Evolutionary conservation across 768 basidiomycete genomes (phyloP).

Genomic region (Collybia sordida): DNA sequence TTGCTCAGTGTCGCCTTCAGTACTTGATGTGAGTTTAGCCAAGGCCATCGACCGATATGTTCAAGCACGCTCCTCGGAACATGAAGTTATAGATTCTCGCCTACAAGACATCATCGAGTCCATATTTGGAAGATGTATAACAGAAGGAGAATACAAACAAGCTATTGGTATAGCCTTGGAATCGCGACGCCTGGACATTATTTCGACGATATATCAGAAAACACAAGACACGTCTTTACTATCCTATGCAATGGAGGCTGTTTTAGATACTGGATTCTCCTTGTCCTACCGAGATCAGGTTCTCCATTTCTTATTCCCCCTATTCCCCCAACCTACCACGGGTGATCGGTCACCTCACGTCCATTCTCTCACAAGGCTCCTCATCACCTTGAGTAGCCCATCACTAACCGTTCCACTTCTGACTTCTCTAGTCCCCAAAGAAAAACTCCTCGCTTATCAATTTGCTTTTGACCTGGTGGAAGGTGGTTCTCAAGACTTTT

Average conservation of each 20-base stretch:
- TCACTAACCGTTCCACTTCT: constrained; percentile 75
- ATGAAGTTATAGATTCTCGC: constrained; percentile 73
- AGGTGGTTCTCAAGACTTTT: constrained; percentile 90
- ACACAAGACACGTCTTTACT: constrained; percentile 78
- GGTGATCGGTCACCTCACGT: constrained; percentile 76
- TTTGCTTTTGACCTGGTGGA: constrained; percentile 95
- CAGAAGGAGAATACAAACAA: constrained; percentile 92
- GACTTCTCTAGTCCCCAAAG: constrained; percentile 64
- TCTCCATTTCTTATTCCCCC: constrained; percentile 74
- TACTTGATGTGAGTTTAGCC: constrained; percentile 45
- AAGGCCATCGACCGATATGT: constrained; percentile 97
- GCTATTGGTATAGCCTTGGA: constrained; percentile 96
- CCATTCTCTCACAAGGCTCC: constrained; percentile 81
- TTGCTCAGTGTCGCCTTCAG: neutral
- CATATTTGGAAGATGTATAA: constrained; percentile 83
- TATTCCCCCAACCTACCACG: constrained; percentile 77
- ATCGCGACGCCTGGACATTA: constrained; percentile 83
- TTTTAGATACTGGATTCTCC: constrained; percentile 86
- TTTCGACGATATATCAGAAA: constrained; percentile 71
- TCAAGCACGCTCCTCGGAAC: constrained; percentile 59
- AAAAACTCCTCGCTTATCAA: constrained; percentile 86
- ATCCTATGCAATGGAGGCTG: constrained; percentile 90
- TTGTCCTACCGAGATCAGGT: constrained; percentile 84
- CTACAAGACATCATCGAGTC: constrained; percentile 84
- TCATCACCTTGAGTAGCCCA: constrained; percentile 86